phyloP scores from a whole-genome alignment of 2,329 filamentous ascomycete genomes.

The Microdochium bolleyi region DNA sequence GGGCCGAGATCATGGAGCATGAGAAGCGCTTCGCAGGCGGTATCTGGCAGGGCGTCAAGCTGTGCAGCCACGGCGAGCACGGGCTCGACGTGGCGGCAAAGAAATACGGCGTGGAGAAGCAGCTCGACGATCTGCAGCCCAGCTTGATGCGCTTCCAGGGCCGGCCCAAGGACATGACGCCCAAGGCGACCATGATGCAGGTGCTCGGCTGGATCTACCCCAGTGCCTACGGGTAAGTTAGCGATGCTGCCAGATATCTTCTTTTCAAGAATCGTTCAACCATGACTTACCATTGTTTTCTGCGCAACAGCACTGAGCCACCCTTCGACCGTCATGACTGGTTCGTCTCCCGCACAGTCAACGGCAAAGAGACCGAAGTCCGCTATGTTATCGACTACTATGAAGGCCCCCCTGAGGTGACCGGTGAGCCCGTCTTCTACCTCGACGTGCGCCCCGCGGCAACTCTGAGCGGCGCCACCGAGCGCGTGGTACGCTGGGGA shows the following conservation, averaged over 20 bases:
- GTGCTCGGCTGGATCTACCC: constrained; percentile 75
- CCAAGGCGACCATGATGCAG: constrained; percentile 81
- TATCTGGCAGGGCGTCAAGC: constrained; percentile 61
- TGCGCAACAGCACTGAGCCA: constrained; percentile 54
- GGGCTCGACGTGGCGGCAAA: constrained; percentile 35
- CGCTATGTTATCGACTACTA: constrained; percentile 98
- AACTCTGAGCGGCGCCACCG: constrained; percentile 69
- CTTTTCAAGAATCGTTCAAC: not conserved
- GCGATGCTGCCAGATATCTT: too few species aligned
- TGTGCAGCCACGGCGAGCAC: constrained; percentile 67
- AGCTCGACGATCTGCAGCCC: constrained; percentile 51
- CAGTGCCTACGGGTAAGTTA: constrained; percentile 62
- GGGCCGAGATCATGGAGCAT: constrained; percentile 92
- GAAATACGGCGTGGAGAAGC: constrained; percentile 38
- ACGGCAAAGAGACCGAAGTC: constrained; percentile 65
- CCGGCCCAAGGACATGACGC: constrained; percentile 79
- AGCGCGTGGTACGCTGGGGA: constrained; percentile 81
- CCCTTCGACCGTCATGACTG: constrained; percentile 98
- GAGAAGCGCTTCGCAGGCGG: constrained; percentile 78
- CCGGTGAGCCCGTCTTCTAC: constrained; percentile 89
- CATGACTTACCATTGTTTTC: constrained; percentile 8
- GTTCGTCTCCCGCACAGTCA: constrained; percentile 71
- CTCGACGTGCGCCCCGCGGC: constrained; percentile 89
- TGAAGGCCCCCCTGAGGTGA: constrained; percentile 70
- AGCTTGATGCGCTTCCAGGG: constrained; percentile 83